Evolutionary conservation across 371 early-diverging fungal genomes (phyloP), one percentile per base, ranked within the genome.

Genomic region (Lichtheimia ramosa): DNA sequence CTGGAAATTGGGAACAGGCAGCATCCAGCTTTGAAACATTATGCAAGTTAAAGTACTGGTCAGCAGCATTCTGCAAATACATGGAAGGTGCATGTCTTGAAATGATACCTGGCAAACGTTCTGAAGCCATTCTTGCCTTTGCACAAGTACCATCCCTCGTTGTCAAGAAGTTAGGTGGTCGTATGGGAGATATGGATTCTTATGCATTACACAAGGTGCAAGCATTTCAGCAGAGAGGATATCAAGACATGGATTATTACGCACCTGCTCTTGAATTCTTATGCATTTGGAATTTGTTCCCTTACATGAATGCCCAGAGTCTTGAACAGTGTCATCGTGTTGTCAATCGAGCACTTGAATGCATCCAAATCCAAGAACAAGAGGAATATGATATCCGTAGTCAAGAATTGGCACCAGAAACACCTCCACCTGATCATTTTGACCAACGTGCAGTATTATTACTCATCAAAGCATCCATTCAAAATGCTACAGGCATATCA

Each of bases 231-330:
- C 66, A 62, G 13, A 79, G 75, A 25, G 81, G 76, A 1, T 84
- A 82, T 56, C 79, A 82, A 49, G 74, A 79, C 25, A 20, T 79
- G 49, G 70, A 76, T 23, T 70, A 75, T 40, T 72, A 70, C 49
- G 54, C 73, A 20, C 83, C 84, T n/a, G 73, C 73, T 1, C 69
- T 87, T 13, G 87, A 87, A 59, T 81, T 83, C 40, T 69, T 87
- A 59, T 73, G 76, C 56, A 77, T 87, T 50, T 83, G 82, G 83
- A 85, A 85, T 42, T 58, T 80, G 13, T 79, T 82, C 46, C 59
- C 69, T 21, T 81, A 69, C 50, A 77, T 82, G 75, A 66, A 69
- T 3, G 63, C 58, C 7, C 67, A 73, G 18, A 25, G 54, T 5
- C 61, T 85, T n/a, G 28, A 65, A 16, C 54, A 58, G 5, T 75